Base-by-base conservation (phyloP, 371 early-diverging fungal genomes). In the Capillidium heterosporum region DNA sequence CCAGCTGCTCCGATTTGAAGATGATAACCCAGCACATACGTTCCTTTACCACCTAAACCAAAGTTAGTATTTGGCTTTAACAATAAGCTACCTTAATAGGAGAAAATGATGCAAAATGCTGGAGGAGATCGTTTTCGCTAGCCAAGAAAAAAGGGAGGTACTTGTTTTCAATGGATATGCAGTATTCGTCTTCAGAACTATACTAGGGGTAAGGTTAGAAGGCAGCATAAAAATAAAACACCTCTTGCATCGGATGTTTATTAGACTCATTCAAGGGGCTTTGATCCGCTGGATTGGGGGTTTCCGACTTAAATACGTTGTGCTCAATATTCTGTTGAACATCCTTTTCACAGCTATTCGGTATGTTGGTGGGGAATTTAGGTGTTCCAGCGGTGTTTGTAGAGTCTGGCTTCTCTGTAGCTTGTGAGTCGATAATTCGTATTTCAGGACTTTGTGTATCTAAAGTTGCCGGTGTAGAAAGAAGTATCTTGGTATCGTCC, bases 91-190 rank as follows among this genome's bases (percentile, higher is more conserved):
- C 44, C 19, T 19, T 15, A 19, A 23, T 44, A 8, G 44, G 44
- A 19, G 44, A 44, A 44, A 44, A 44, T 17, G 17, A 15, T 44
- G n/a, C 17, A 11, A 53, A 53, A 24, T 53, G 53, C 13, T 31
- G 35, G 3, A 53, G 15, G n/a, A 53, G 17, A 21, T 31, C 53
- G 19, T 21, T 29, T 40, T 53, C 53, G 19, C 29, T 39, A 21
- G 53, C 53, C 7, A 53, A 21, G 19, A 53, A 31, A n/a, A 53
- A 39, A 24, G 53, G 53, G 17, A 53, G 23, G 35, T 35, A 53
- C 39, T 39, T 24, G 17, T 21, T 27, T 23, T 53, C 53, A 11
- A 53, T 21, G 3, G 35, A 17, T 17, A 53, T 19, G 24, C 53
- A 53, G 19, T 53, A 53, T 4, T 53, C 53, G 28, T 28, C 28